Conservation (phyloP, 805 yeast genomes). For the Metschnikowia similis region DNA sequence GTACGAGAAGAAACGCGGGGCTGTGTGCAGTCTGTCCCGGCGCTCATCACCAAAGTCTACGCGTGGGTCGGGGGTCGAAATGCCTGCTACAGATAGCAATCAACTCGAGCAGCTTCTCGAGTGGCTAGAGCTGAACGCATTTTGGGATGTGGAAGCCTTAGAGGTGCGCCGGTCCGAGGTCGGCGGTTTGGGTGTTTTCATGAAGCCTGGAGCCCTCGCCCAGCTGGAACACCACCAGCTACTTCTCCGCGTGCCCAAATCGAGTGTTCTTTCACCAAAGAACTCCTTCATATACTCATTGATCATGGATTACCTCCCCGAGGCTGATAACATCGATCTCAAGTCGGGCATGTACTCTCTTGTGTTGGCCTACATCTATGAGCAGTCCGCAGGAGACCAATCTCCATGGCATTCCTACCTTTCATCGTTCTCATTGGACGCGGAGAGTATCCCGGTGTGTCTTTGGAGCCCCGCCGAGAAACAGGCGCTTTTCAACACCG, state of each 20-base stretch:
- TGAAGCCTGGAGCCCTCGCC: constrained; percentile 23
- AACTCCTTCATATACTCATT: constrained; percentile 64
- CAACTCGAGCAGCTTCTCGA: constrained; percentile 26
- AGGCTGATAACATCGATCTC: constrained; percentile 30
- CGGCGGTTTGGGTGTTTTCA: constrained; percentile 78
- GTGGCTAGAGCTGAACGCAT: constrained; percentile 59
- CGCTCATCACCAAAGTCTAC: constrained; percentile 12
- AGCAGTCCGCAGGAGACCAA: constrained; percentile 46
- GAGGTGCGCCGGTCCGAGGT: constrained; percentile 39
- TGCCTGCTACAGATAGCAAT: constrained; percentile 19
- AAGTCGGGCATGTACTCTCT: constrained; percentile 58
- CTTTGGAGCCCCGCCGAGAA: constrained; percentile 58
- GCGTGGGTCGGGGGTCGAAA: background rate
- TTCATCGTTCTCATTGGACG: constrained; percentile 42
- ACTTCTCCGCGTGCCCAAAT: constrained; percentile 59
- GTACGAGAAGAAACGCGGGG: background rate
- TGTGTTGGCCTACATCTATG: constrained; percentile 69
- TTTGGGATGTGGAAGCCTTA: constrained; percentile 49
- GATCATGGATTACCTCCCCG: constrained; percentile 46
- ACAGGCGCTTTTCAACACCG: constrained; percentile 52
- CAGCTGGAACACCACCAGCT: constrained; percentile 27
- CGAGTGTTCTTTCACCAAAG: constrained; percentile 51
- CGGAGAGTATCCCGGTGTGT: constrained; percentile 51
- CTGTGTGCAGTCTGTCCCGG: constrained; percentile 12
- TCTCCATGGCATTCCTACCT: constrained; percentile 84